Evolutionary conservation across 345 rosid species (phyloP).

Genomic region (Alliaria petiolata): DNA sequence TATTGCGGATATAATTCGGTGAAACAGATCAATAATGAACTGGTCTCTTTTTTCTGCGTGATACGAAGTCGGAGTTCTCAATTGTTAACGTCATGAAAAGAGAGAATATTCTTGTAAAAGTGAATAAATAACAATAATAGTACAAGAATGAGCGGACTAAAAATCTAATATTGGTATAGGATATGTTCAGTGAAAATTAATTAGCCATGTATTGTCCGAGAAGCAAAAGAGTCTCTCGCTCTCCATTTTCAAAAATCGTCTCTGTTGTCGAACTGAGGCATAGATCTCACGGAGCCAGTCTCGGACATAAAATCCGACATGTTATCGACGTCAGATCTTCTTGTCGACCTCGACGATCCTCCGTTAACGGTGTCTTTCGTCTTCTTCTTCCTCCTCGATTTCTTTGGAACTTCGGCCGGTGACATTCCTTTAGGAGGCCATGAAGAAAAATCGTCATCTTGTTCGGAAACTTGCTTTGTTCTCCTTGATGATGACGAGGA

Average conservation of each 20-base stretch:
- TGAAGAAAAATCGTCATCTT: conserved; percentile 19
- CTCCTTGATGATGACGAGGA: conserved; percentile 20
- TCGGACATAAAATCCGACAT: conserved; percentile 38
- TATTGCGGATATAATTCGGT: conserved; percentile 6
- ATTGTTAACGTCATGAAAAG: no score
- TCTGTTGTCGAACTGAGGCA: conserved; percentile 18
- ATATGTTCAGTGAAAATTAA: conserved; percentile 1
- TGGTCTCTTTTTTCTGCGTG: conserved; percentile 4
- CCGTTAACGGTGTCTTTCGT: conserved; percentile 38
- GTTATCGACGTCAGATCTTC: conserved; percentile 28
- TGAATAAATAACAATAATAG: no score
- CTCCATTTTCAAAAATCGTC: conserved; percentile 25
- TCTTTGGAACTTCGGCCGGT: conserved; percentile 43
- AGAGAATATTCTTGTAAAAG: no score
- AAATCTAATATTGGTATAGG: background rate
- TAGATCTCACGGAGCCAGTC: conserved; percentile 33
- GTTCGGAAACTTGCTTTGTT: conserved; percentile 16
- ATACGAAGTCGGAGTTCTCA: background rate
- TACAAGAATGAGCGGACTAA: no score
- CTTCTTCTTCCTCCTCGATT: conserved; percentile 49
- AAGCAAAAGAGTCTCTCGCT: background rate
- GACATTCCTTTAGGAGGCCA: conserved; percentile 1
- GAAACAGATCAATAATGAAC: conserved; percentile 27
- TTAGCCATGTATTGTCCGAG: no score
- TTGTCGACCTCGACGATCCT: conserved; percentile 39